Evolutionary conservation across 2,329 filamentous ascomycete genomes (phyloP).

Genomic region (Claviceps quebecensis): DNA sequence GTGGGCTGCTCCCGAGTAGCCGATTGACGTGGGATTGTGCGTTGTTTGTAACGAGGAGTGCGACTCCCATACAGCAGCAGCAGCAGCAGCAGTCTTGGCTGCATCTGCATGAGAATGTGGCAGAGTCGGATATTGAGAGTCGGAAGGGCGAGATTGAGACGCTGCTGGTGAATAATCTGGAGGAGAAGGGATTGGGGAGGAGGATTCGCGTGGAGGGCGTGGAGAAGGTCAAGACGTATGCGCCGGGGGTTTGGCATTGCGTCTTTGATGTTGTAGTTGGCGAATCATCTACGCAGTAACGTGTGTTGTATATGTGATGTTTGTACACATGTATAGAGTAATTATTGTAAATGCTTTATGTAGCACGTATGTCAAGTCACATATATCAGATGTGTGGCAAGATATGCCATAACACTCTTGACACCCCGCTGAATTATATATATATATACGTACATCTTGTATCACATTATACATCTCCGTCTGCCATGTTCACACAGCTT

Average conservation of each 20-base stretch:
- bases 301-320: not conserved
- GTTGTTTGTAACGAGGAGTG: slow-evolving; percentile 24
- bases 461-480: too few species aligned
- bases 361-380: not conserved
- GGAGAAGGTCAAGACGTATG: slow-evolving; percentile 55
- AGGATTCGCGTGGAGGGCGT: slow-evolving; percentile 36
- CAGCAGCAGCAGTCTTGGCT: slow-evolving; percentile 33
- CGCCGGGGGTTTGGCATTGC: slow-evolving; percentile 54
- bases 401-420: too few species aligned
- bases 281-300: slow-evolving; percentile 6
- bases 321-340: not conserved
- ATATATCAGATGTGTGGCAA: not conserved
- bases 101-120: slow-evolving; percentile 55
- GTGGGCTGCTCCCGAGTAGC: slow-evolving; percentile 48
- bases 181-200: slow-evolving; percentile 9
- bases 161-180: slow-evolving; percentile 27
- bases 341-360: too few species aligned
- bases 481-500: too few species aligned
- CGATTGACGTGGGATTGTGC: slow-evolving; percentile 33
- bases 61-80: slow-evolving; percentile 19
- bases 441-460: too few species aligned
- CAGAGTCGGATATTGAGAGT: slow-evolving; percentile 34
- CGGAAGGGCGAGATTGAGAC: slow-evolving; percentile 33
- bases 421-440: too few species aligned
- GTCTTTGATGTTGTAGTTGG: slow-evolving; percentile 50